These are phyloP conservation scores for Hypseocharis bilobata DNA, from an alignment of 441 rosid species.

Conservation along the genomic window DNA sequence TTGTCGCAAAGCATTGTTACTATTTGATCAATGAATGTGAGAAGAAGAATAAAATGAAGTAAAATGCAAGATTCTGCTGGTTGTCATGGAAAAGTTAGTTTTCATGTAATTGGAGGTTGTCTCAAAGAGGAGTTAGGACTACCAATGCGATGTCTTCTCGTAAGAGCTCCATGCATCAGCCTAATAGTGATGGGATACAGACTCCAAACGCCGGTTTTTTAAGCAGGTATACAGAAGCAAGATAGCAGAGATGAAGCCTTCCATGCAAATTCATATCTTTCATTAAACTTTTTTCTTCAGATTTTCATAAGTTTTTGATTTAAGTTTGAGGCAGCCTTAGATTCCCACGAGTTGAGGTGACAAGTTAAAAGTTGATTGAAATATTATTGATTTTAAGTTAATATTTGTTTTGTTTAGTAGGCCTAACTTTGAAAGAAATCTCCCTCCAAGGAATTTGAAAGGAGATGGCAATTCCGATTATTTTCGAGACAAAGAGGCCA, in stretches of 20 bases:
- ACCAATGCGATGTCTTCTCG: conserved; percentile 39
- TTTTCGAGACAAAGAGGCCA: conserved; percentile 52
- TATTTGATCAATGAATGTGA: background rate
- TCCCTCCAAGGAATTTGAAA: conserved; percentile 33
- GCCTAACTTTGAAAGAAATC: conserved; percentile 31
- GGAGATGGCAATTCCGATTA: conserved; percentile 33
- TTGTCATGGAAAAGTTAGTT: conserved; percentile 22
- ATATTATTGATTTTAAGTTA: conserved; percentile 4
- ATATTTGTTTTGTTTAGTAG: conserved; percentile 25
- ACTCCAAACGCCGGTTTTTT: conserved; percentile 32
- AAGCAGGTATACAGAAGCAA: conserved; percentile 33
- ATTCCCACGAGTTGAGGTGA: no score
- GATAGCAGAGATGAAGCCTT: background rate
- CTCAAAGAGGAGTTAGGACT: conserved; percentile 21
- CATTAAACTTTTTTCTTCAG: background rate
- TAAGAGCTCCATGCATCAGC: conserved; percentile 29
- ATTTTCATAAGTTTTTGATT: background rate
- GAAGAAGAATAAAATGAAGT: conserved; percentile 21
- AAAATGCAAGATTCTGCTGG: conserved; percentile 20
- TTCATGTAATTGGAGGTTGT: conserved; percentile 15
- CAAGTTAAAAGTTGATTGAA: background rate
- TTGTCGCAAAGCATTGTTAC: no score
- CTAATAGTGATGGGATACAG: conserved; percentile 25
- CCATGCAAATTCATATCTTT: background rate
- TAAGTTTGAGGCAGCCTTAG: no score